These are phyloP conservation scores for Yarrowia alimentaria DNA, from an alignment of 805 yeast genomes.

Conservation along the genomic window DNA sequence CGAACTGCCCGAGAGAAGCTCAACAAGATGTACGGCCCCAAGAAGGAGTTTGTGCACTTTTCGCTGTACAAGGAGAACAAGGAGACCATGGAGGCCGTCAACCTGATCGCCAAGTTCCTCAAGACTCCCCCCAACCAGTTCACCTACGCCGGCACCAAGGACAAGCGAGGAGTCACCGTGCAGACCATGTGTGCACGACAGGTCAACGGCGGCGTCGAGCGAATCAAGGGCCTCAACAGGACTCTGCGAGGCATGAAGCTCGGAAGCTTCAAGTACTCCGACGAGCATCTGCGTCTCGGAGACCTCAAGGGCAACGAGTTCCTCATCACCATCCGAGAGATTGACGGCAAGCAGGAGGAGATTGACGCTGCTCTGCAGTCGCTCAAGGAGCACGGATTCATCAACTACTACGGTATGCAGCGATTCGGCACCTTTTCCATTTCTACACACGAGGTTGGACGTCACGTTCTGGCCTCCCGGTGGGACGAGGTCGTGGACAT, in stretches of 20 bases:
- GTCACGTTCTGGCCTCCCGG: constrained; percentile 61
- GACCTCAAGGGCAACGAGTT: constrained; percentile 89
- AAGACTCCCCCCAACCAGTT: constrained; percentile 69
- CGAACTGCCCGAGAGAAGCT: constrained; percentile 40
- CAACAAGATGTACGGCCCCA: constrained; percentile 54
- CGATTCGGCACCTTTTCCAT: constrained; percentile 94
- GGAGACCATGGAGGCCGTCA: constrained; percentile 95
- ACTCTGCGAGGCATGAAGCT: constrained; percentile 73
- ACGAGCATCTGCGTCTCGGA: constrained; percentile 66
- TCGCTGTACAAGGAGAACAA: constrained; percentile 89
- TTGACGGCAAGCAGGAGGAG: constrained; percentile 42
- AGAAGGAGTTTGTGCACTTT: constrained; percentile 67
- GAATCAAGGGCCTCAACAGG: constrained; percentile 73
- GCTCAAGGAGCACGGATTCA: constrained; percentile 68
- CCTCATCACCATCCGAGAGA: constrained; percentile 77
- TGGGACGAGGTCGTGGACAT: constrained; percentile 81
- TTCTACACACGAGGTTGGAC: constrained; percentile 86
- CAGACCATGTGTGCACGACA: constrained; percentile 60
- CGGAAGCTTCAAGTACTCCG: constrained; percentile 74
- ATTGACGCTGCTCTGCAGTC: constrained; percentile 56
- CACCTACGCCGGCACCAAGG: constrained; percentile 93
- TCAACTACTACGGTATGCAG: constrained; percentile 97
- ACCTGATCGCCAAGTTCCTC: constrained; percentile 66
- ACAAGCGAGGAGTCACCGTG: constrained; percentile 91
- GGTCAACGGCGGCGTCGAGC: constrained; percentile 46